These are phyloP conservation scores for Solanum hybrid DNA, from an alignment of 305 asterid species.

Conservation along the genomic window DNA sequence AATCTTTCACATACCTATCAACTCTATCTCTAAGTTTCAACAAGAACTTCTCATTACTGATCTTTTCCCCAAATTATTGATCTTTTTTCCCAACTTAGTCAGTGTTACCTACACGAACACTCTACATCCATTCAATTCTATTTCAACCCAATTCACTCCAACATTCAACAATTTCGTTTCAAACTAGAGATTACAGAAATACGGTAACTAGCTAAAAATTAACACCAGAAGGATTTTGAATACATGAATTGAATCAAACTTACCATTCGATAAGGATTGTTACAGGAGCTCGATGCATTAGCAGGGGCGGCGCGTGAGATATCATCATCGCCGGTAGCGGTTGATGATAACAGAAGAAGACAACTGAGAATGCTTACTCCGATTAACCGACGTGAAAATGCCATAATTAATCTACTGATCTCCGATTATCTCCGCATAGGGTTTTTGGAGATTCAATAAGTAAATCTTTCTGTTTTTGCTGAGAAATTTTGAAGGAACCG, in stretches of 20 bases:
- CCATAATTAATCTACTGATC: not conserved
- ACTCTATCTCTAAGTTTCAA: not conserved
- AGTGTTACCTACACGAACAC: not conserved
- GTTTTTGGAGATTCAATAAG: not conserved
- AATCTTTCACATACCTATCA: not conserved
- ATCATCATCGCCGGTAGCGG: conserved; percentile 10
- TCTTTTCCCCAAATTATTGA: not conserved
- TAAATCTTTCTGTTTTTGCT: not conserved
- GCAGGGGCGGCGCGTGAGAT: conserved; percentile 13
- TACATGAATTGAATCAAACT: not conserved
- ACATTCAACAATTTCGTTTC: not conserved
- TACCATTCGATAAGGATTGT: conserved; percentile 21
- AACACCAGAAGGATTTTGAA: not conserved
- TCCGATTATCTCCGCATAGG: not conserved
- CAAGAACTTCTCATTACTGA: not conserved
- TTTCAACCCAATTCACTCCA: not conserved
- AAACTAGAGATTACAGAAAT: not conserved
- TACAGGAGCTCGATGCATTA: conserved; percentile 15
- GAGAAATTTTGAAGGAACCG: not conserved
- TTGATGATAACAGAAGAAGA: conserved; percentile 2
- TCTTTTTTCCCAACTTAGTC: not conserved
- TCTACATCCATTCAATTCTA: not conserved
- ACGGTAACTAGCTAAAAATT: not conserved
- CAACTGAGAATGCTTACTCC: conserved; percentile 4
- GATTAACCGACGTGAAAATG: not conserved